Base-by-base conservation (phyloP, 192 early-diverging fungal species). In the Mortierella hygrophila region DNA sequence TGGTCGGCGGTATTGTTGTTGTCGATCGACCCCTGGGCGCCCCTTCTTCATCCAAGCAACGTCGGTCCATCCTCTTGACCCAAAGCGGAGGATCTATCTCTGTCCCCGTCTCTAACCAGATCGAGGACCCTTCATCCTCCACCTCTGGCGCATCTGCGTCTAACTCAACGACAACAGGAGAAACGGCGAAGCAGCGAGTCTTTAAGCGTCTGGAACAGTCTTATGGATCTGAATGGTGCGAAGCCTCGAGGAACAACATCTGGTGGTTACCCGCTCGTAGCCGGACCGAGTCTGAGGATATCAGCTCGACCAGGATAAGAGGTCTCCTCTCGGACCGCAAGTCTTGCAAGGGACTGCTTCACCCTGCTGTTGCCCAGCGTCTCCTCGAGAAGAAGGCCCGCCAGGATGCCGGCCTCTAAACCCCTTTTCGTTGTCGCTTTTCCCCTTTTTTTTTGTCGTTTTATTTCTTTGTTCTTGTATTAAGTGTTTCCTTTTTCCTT, bases 231-330 rank as follows among this genome's bases (percentile, higher is more conserved):
- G 77, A 81, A 16, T 86, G 84, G 84, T 81, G 79, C 26, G 84
- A 86, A 26, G 68, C 78, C 46, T 77, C 69, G 20, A 37, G 74
- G 49, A 81, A 80, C 76, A 86, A 86, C 38, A 73, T 86, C 47
- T 86, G 84, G 84, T 86, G 84, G 84, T 16, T 86, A 20, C 79
- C 84, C 20, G 55, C 84, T 1, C 70, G 84, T 35, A 81, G 84
- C 21, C 65, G 76, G 6, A 77, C 74, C 21, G 84, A 86, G 23
- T 79, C 84, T 41, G 84, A 79, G 44, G 84, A 86, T 42, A 81
- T 86, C 47, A 81, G 79, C 26, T 86, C 84, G 21, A 86, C 84
- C 18, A 69, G 75, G 76, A 86, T 86, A 35, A 68, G 84, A 23
- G 69, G 68, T 1, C 60, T 81, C 41, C 63, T 86, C n/a, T 70